Evolutionary conservation across 768 basidiomycete genomes (phyloP).

Genomic region (Mycena alexandri): DNA sequence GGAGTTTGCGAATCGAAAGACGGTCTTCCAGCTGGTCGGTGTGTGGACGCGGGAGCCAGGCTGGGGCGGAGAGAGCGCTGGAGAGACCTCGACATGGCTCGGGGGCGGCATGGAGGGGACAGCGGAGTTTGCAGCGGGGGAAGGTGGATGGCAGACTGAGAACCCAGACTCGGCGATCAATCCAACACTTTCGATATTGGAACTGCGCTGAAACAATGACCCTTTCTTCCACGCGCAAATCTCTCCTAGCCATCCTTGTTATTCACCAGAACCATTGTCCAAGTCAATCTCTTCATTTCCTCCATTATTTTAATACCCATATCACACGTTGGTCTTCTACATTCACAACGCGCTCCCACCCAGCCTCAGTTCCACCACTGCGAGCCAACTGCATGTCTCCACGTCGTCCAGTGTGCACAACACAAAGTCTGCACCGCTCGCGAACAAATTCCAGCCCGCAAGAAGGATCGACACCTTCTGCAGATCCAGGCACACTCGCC

Average conservation of each 20-base stretch:
- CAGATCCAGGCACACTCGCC: not conserved
- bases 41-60: slow-evolving; percentile 44
- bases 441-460: no score
- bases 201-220: not conserved
- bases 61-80: slow-evolving; percentile 9
- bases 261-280: slow-evolving; percentile 18
- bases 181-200: not conserved
- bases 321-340: slow-evolving; percentile 4
- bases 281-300: slow-evolving; percentile 10
- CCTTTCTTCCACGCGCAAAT: slow-evolving; percentile 12
- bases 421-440: no score
- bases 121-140: not conserved
- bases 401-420: no score
- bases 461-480: not conserved
- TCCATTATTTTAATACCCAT: slow-evolving; percentile 4
- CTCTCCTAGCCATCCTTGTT: slow-evolving; percentile 8
- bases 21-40: slow-evolving; percentile 73
- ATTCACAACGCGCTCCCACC: not conserved
- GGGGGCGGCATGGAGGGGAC: slow-evolving; percentile 41
- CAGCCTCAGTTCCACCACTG: no score
- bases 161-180: not conserved
- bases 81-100: slow-evolving; percentile 27
- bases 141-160: not conserved
- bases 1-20: slow-evolving; percentile 76
- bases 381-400: no score